Evolutionary conservation across 352 stramenopile species (phyloP).

Genomic region (Globisporangium middletonii): DNA sequence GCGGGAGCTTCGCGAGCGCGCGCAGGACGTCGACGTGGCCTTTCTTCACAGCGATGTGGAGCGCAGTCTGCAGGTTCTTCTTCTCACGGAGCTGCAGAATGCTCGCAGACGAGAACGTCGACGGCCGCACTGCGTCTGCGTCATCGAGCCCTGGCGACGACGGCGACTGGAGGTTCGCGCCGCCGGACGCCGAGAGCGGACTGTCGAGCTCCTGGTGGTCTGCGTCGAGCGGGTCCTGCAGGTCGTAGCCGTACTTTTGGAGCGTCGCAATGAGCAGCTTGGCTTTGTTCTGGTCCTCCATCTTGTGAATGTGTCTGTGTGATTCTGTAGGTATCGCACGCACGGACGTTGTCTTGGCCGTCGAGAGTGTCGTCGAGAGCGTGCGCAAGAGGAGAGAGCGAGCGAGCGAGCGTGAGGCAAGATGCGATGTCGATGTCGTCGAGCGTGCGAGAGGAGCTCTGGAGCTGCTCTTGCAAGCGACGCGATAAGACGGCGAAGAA

Average conservation of each 20-base stretch:
- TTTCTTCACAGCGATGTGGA: slow-evolving; percentile 82
- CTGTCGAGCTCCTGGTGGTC: slow-evolving; percentile 11
- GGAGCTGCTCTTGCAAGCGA: too few relatives aligned
- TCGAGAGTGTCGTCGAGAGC: neutral
- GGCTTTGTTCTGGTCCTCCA: slow-evolving; percentile 44
- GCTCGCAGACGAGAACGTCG: slow-evolving; percentile 30
- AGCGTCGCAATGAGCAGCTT: slow-evolving; percentile 75
- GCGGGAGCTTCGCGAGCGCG: slow-evolving; percentile 72
- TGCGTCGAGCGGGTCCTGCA: slow-evolving; percentile 21
- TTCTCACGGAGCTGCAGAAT: slow-evolving; percentile 73
- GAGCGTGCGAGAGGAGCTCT: too few relatives aligned
- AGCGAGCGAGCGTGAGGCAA: neutral
- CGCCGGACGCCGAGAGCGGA: slow-evolving; percentile 1
- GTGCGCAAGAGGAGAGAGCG: neutral
- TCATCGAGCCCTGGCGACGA: slow-evolving; percentile 30
- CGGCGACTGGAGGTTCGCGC: neutral
- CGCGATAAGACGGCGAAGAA: too few relatives aligned
- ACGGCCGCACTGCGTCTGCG: slow-evolving; percentile 22
- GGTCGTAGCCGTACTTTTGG: slow-evolving; percentile 82
- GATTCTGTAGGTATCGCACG: slow-evolving; percentile 16
- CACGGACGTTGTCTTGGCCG: slow-evolving; percentile 1
- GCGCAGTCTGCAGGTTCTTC: slow-evolving; percentile 82
- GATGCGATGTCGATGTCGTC: neutral
- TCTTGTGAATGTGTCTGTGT: neutral
- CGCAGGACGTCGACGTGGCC: slow-evolving; percentile 75